phyloP scores from a whole-genome alignment of 2,329 filamentous ascomycete species.

The Neonectria ditissima region DNA sequence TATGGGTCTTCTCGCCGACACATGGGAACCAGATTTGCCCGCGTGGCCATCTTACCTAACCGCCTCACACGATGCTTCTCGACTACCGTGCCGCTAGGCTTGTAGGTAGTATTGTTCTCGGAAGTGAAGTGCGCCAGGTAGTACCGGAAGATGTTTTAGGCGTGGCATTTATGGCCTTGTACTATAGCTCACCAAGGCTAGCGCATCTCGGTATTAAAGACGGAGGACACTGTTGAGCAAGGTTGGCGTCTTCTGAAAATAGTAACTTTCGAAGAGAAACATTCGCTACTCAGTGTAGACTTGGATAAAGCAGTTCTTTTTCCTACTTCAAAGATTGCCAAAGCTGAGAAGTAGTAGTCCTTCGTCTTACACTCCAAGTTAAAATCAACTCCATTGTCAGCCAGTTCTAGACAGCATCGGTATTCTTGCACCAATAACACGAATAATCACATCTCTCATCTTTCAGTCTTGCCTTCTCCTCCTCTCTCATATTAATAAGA shows the following conservation, averaged over 20 bases:
- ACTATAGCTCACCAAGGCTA: conserved; percentile 39
- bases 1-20: conserved; percentile 44
- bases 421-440: not conserved
- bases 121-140: conserved; percentile 53
- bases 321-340: not conserved
- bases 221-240: conserved; percentile 24
- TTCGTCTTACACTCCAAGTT: not conserved
- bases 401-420: not conserved
- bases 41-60: conserved; percentile 45
- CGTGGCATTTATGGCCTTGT: conserved; percentile 74
- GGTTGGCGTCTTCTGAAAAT: not conserved
- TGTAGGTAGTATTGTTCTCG: conserved; percentile 78
- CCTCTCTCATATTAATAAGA: not conserved
- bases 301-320: not conserved
- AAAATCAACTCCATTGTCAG: not conserved
- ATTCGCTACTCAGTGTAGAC: not conserved
- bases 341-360: not conserved
- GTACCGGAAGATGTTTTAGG: conserved; percentile 75
- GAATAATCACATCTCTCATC: not conserved
- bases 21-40: conserved; percentile 46
- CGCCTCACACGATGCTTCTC: conserved; percentile 44
- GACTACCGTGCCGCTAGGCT: conserved; percentile 82
- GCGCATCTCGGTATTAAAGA: too few relatives aligned
- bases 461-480: not conserved
- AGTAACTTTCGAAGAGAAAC: not conserved